Evolutionary conservation across 768 basidiomycete species (phyloP).

Genomic region (Bullera alba): DNA sequence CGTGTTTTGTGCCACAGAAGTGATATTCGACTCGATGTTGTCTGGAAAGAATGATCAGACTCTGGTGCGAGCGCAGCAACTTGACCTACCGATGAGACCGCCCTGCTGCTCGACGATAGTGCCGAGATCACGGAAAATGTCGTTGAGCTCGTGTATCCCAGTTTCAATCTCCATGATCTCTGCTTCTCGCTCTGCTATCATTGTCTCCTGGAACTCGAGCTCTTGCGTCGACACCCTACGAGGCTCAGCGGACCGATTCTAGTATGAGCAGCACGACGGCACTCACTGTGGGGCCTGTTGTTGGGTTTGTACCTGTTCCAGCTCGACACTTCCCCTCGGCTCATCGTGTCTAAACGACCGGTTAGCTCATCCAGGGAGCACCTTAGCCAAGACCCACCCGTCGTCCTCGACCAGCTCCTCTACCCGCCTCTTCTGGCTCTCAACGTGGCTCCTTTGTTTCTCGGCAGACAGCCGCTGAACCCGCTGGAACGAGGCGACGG

Average conservation of each 20-base stretch:
- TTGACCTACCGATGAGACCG: conserved; percentile 75
- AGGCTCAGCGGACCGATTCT: not conserved
- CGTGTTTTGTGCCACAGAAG: conserved; percentile 75
- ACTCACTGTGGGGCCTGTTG: conserved; percentile 41
- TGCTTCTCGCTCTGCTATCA: conserved; percentile 85
- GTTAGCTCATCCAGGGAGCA: not conserved
- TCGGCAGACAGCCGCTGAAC: conserved; percentile 87
- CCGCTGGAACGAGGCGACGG: conserved; percentile 82
- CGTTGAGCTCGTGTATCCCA: conserved; percentile 89
- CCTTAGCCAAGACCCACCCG: conserved; percentile 11
- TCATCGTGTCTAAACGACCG: conserved; percentile 10
- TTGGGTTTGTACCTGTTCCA: conserved; percentile 30
- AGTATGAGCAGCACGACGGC: not conserved
- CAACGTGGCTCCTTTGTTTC: conserved; percentile 78
- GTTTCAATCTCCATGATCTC: conserved; percentile 96
- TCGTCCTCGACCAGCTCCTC: conserved; percentile 57
- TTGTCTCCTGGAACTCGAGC: conserved; percentile 88
- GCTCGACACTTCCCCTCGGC: conserved; percentile 33
- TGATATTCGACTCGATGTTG: conserved; percentile 90
- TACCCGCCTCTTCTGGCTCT: conserved; percentile 73
- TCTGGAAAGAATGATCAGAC: conserved; percentile 51
- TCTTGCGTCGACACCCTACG: conserved; percentile 51
- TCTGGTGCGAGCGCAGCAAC: not conserved
- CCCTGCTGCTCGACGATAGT: conserved; percentile 93
- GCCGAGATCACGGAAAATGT: conserved; percentile 94